These are phyloP conservation scores for Pelargonium australe DNA, from an alignment of 441 rosid genomes.

Conservation along the genomic window DNA sequence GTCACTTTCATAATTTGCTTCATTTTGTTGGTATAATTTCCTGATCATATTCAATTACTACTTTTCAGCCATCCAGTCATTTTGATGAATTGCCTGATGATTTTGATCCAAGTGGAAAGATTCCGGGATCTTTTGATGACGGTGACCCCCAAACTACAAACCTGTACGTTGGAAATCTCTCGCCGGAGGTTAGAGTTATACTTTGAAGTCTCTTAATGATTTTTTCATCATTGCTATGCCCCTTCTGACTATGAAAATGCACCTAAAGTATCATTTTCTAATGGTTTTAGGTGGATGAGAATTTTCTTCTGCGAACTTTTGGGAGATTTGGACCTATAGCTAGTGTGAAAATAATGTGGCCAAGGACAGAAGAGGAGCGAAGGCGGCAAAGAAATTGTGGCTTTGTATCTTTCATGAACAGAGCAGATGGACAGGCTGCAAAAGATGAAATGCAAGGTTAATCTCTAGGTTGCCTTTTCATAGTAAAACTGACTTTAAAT, in stretches of 20 bases:
- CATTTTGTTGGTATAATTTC: neutral
- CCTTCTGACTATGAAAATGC: constrained; percentile 6
- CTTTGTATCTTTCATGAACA: constrained; percentile 94
- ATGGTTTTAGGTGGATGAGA: constrained; percentile 80
- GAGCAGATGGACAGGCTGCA: constrained; percentile 99
- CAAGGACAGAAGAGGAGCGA: constrained; percentile 93
- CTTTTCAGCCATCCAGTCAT: constrained; percentile 63
- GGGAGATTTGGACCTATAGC: constrained; percentile 99
- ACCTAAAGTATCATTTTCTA: neutral
- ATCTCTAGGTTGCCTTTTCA: constrained; percentile 9
- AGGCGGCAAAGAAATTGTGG: constrained; percentile 95
- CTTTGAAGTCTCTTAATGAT: constrained; percentile 15
- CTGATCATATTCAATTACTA: constrained; percentile 13
- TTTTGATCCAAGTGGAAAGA: constrained; percentile 94
- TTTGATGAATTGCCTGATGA: constrained; percentile 96
- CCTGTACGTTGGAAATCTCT: constrained; percentile 94
- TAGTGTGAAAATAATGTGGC: constrained; percentile 99
- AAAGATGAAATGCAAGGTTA: constrained; percentile 99
- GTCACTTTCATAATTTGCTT: neutral
- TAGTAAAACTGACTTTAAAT: neutral
- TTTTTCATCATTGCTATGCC: neutral
- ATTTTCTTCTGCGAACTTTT: constrained; percentile 92
- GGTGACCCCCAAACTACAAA: constrained; percentile 98
- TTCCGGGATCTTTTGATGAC: constrained; percentile 94
- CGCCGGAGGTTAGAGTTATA: constrained; percentile 62